Conservation (phyloP, 805 yeast genomes). For the Candida verbasci region DNA sequence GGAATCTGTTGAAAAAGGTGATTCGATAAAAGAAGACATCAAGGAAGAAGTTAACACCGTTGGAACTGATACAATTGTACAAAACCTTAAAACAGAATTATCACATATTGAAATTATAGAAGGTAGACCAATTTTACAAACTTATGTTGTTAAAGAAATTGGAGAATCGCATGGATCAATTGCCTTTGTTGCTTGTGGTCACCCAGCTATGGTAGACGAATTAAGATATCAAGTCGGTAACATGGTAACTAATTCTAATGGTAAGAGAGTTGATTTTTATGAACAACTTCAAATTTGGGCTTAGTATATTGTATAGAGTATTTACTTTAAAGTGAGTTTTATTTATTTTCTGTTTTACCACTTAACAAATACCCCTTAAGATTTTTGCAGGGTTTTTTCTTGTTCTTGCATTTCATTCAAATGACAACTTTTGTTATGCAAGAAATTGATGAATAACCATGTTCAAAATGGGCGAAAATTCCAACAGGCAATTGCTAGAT, state of each 20-base stretch:
- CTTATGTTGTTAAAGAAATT: background rate
- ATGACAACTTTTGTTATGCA: too few relatives aligned
- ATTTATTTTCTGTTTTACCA: background rate
- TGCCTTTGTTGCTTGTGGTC: conserved; percentile 4
- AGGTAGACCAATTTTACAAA: background rate
- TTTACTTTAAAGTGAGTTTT: background rate
- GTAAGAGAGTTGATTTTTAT: conserved; percentile 59
- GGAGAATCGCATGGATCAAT: background rate
- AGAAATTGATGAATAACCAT: too few relatives aligned
- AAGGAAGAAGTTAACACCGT: background rate
- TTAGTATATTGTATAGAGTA: background rate
- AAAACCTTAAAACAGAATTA: background rate
- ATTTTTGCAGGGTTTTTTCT: background rate
- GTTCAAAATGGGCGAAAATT: too few relatives aligned
- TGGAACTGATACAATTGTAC: background rate
- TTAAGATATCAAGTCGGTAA: conserved; percentile 45
- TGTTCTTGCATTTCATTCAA: background rate
- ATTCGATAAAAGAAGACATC: background rate
- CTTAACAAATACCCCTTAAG: background rate
- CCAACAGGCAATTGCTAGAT: too few relatives aligned
- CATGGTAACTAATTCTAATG: conserved; percentile 29
- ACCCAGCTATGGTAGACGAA: conserved; percentile 46
- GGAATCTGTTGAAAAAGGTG: background rate
- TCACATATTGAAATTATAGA: background rate
- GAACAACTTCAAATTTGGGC: conserved; percentile 75